A percentile compares a stretch with the other conserved stretches of the same genome.
phyloP scores from a whole-genome alignment of 495 filamentous ascomycete species.

The Aspergillus haitiensis region DNA sequence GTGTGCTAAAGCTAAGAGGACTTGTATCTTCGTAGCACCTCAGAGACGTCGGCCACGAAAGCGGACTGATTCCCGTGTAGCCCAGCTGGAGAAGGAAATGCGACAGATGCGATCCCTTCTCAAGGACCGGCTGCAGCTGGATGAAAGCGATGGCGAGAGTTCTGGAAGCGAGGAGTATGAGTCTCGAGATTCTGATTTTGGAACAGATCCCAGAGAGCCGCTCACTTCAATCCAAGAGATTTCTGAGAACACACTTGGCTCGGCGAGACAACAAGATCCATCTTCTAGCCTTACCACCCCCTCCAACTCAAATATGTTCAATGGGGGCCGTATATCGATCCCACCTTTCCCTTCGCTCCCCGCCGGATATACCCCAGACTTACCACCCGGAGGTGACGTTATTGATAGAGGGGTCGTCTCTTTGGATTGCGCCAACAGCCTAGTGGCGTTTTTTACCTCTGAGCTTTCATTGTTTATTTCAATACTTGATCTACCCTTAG shows the following conservation, averaged over 20 bases:
- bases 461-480: slow-evolving; percentile 47
- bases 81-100: slow-evolving; percentile 87
- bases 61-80: slow-evolving; percentile 81
- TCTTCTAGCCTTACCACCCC: slow-evolving; percentile 31
- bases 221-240: slow-evolving; percentile 26
- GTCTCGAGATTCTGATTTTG: slow-evolving; percentile 27
- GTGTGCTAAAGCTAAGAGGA: slow-evolving; percentile 73
- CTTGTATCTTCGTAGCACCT: slow-evolving; percentile 76
- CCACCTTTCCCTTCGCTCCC: slow-evolving; percentile 25
- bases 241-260: slow-evolving; percentile 25
- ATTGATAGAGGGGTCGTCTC: slow-evolving; percentile 51
- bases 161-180: slow-evolving; percentile 31
- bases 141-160: slow-evolving; percentile 38
- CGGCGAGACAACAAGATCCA: slow-evolving; percentile 29
- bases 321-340: slow-evolving; percentile 18
- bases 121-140: slow-evolving; percentile 36
- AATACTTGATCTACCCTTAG: slow-evolving; percentile 39
- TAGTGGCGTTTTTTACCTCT: slow-evolving; percentile 45
- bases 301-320: slow-evolving; percentile 20
- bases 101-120: slow-evolving; percentile 56
- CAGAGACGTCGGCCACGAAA: slow-evolving; percentile 75
- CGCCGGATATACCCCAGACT: slow-evolving; percentile 21
- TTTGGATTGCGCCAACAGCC: slow-evolving; percentile 41
- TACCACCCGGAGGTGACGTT: slow-evolving; percentile 34
- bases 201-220: slow-evolving; percentile 12